A percentile compares a stretch with the other conserved stretches of the same genome.
Conservation (phyloP, 1,139 yeast species). For the Pichia terricola region DNA sequence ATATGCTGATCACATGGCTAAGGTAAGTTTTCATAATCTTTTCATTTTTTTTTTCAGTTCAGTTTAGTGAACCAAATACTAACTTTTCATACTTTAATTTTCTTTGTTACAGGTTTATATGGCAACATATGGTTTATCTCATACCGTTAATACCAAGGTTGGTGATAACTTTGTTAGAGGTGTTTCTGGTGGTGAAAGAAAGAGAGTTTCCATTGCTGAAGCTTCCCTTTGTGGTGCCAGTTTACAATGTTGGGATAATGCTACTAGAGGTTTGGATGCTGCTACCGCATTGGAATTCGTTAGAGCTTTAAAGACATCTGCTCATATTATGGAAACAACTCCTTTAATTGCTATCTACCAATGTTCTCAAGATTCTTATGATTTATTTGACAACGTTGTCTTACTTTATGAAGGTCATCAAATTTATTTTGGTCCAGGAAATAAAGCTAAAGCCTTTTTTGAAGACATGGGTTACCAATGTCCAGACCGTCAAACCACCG, state of each 20-base stretch:
- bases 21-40: conserved; percentile 20
- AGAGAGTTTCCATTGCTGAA: conserved; percentile 45
- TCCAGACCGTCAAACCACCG: conserved; percentile 75
- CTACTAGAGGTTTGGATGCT: conserved; percentile 70
- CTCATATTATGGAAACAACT: conserved; percentile 50
- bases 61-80: neutral
- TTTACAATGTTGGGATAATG: conserved; percentile 71
- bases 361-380: conserved; percentile 74
- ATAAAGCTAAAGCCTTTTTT: conserved; percentile 52
- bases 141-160: conserved; percentile 36
- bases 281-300: conserved; percentile 75
- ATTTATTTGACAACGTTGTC: conserved; percentile 67
- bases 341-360: conserved; percentile 78
- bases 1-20: conserved; percentile 54
- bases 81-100: neutral
- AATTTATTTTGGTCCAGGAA: conserved; percentile 60
- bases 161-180: conserved; percentile 39
- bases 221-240: conserved; percentile 44
- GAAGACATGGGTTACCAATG: conserved; percentile 63
- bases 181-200: conserved; percentile 40
- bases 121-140: conserved; percentile 67
- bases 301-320: conserved; percentile 57
- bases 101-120: conserved; percentile 34
- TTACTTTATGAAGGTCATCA: conserved; percentile 75
- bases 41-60: neutral